Evolutionary conservation across 202 grass and related monocot species (phyloP), one percentile per base, ranked within the genome.

Genomic region (Eragrostis tef): DNA sequence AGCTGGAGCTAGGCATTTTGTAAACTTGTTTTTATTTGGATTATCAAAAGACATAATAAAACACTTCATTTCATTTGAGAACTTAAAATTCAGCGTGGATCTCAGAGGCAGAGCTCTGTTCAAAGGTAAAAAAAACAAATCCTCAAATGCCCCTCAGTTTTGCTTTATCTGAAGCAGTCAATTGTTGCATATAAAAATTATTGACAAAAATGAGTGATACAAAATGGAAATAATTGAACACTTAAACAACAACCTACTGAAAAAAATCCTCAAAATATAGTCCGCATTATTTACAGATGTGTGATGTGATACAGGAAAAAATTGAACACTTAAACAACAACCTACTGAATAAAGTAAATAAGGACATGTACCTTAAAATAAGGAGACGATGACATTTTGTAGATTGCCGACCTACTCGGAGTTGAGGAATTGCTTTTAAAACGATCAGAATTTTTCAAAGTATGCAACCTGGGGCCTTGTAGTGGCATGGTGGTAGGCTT

Each of bases 321-420:
- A 13, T 14, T 66, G 47, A 81, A 15, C 59, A 60, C 34, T 75
- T 45, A 73, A 85, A 29, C 12, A 52, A 29, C 29, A 77, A 50
- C 19, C 14, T 41, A 76, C 25, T 51, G 5, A 80, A 84, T 42
- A 31, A 74, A 82, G 4, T 7, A 11, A 75, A 64, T 14, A 59
- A 74, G 50, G 44, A 53, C 68, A 72, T 20, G 52, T 26, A 85
- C 84, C 92, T 91, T 91, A 64, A 94, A 91, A 75, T 91, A 94
- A 80, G 92, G 81, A 77, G 92, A 87, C 0, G 70, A 78, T 75
- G 92, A 85, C 86, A 91, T 87, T 87, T 78, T 94, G 25, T 83
- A 71, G 63, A 87, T 77, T 50, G 73, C 74, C 41, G 86, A 86
- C 86, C 85, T 87, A 79, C 76, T 89, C 10, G 89, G 78, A 46